Base-by-base conservation (phyloP, 2,329 filamentous ascomycete genomes). In the Fusarium continuum region DNA sequence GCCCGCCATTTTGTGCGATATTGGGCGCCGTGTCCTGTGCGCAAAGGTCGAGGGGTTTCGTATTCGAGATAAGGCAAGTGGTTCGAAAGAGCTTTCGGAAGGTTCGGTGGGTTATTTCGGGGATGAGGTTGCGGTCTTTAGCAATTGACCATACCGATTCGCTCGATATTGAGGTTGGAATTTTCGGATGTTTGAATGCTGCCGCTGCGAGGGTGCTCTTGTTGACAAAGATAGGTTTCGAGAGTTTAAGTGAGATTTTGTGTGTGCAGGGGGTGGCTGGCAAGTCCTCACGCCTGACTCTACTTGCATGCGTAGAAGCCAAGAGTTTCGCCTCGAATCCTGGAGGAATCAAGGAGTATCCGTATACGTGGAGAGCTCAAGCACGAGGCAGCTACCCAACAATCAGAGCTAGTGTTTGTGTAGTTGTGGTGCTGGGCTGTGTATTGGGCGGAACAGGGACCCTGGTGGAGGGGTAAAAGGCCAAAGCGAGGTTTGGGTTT, bases 1-100 rank as follows among this genome's bases (percentile, higher is more conserved):
- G 74, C 91, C 92, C 58, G 92, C 93, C 93, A 97, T 97, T 58
- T 67, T 78, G 52, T 48, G 50, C 28, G 47, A 34, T 68, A 34
- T 65, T 36, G 17, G 16, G 40, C 16, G 45, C 38, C 20, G 50
- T 48, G 43, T 41, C 46, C 36, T 40, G 25, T n/a, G 22, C 25
- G 38, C 31, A 43, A 43, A 17, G 22, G 38, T 40, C 29, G 31
- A 34, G 20, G 41, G 36, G 6, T 46, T 55, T 57, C 45, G 58
- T 43, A 54, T 60, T 39, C n/a, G 45, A 49, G 14, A 34, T 43
- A 19, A 35, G 17, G 39, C 31, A 10, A 17, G 25, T 35, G 31
- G 28, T 47, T 55, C 28, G 11, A 36, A 43, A 36, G 28, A 44
- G 54, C 49, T 55, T 29, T 60, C 31, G 38, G 53, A 34, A 45